phyloP scores from a whole-genome alignment of 2,329 filamentous ascomycete genomes.

The Pestalotiopsis sp. region DNA sequence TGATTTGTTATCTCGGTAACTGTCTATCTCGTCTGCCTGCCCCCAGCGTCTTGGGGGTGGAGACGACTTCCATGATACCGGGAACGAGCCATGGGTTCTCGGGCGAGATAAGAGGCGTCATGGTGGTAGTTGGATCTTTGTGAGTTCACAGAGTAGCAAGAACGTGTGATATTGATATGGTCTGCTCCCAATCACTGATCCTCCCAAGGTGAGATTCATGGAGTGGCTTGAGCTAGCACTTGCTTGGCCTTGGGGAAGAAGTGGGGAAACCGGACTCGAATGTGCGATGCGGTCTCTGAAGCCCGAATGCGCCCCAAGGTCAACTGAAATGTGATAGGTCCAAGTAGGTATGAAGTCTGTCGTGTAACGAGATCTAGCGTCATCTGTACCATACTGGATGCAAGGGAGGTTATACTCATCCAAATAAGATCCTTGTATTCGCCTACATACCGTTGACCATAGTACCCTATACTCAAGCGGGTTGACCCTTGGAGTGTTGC shows the following conservation, averaged over 20 bases:
- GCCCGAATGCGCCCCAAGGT: not conserved
- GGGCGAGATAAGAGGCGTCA: not conserved
- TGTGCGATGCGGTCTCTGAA: not conserved
- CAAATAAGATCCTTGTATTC: too few relatives aligned
- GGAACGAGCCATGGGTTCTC: not conserved
- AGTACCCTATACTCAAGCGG: too few relatives aligned
- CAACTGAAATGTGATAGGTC: too few relatives aligned
- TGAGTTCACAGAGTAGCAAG: not conserved
- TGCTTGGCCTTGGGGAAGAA: not conserved
- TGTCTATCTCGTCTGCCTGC: conserved; percentile 1
- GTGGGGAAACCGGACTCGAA: not conserved
- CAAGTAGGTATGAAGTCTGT: too few relatives aligned
- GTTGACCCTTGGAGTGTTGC: too few relatives aligned
- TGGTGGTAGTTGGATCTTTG: not conserved
- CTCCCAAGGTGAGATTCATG: not conserved
- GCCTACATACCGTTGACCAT: too few relatives aligned
- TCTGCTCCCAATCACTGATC: not conserved
- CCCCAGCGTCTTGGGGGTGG: not conserved
- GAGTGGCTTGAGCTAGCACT: not conserved
- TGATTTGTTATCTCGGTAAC: not conserved
- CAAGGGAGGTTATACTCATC: too few relatives aligned
- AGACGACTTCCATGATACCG: not conserved
- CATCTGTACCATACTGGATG: too few relatives aligned
- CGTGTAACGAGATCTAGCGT: too few relatives aligned
- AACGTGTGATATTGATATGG: not conserved